phyloP scores from a whole-genome alignment of 164 flowering plant species.

The Kalanchoe fedtschenkoi region DNA sequence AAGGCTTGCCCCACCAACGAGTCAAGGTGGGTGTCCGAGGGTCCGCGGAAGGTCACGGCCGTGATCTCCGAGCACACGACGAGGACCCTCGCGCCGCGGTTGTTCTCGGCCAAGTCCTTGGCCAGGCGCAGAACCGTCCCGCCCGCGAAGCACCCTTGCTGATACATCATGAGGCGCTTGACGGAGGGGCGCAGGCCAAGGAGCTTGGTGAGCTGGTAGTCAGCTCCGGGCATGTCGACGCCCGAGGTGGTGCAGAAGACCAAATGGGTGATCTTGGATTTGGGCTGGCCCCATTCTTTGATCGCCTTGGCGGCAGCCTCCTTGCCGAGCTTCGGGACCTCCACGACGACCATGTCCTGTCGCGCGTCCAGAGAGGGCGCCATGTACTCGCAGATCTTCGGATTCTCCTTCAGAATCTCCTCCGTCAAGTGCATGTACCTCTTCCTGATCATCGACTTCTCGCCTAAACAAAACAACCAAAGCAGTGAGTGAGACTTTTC shows the following conservation, averaged over 20 bases:
- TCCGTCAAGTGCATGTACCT: constrained; percentile 20
- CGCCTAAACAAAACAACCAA: constrained; percentile 12
- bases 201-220: constrained; percentile 23
- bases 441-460: constrained; percentile 19
- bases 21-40: constrained; percentile 20
- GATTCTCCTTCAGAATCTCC: constrained; percentile 20
- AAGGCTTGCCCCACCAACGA: constrained; percentile 22
- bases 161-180: constrained; percentile 22
- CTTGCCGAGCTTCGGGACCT: constrained; percentile 20
- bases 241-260: constrained; percentile 24
- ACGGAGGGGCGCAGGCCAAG: constrained; percentile 24
- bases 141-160: constrained; percentile 39
- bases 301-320: constrained; percentile 22
- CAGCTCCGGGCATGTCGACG: constrained; percentile 27
- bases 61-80: constrained; percentile 27
- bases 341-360: constrained; percentile 21
- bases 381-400: constrained; percentile 17
- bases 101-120: constrained; percentile 28
- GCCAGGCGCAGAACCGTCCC: constrained; percentile 36
- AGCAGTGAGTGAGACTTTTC: too few relatives aligned
- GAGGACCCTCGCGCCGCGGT: constrained; percentile 21
- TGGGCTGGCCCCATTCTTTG: constrained; percentile 24
- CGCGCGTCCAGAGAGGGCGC: constrained; percentile 19
- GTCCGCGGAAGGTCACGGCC: constrained; percentile 24
- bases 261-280: constrained; percentile 21